Conservation (phyloP, 2,329 filamentous ascomycete species). For the Macroventuria anomochaeta region DNA sequence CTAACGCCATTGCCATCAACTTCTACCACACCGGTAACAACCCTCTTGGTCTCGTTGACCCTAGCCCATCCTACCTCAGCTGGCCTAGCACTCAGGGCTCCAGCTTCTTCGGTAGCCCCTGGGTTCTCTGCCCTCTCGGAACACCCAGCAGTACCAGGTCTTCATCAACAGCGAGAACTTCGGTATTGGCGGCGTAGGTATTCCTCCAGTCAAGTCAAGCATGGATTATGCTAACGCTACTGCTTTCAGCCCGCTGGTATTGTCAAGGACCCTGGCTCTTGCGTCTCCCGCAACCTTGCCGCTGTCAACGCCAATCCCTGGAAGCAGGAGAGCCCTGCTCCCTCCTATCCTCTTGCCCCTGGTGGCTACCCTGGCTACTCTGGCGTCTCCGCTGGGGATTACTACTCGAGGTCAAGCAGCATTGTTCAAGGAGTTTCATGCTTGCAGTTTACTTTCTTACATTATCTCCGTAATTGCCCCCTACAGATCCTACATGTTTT, state of each 20-base stretch:
- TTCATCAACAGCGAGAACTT: slow-evolving; percentile 38
- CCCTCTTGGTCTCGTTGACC: slow-evolving; percentile 28
- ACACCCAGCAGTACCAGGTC: slow-evolving; percentile 37
- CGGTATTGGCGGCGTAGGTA: slow-evolving; percentile 18
- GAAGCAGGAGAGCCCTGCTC: slow-evolving; percentile 13
- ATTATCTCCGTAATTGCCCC: slow-evolving; percentile 21
- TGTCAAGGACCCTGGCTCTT: slow-evolving; percentile 12
- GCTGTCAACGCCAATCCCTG: slow-evolving; percentile 30
- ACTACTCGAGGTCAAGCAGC: slow-evolving; percentile 19
- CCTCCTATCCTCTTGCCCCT: slow-evolving; percentile 10
- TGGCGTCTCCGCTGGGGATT: not conserved
- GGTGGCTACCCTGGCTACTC: slow-evolving; percentile 3
- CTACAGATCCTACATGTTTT: slow-evolving; percentile 17
- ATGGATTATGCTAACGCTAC: slow-evolving; percentile 5
- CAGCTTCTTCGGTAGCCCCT: slow-evolving; percentile 19
- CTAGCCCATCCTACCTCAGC: slow-evolving; percentile 34
- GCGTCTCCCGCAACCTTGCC: slow-evolving; percentile 19
- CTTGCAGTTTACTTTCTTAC: slow-evolving; percentile 20
- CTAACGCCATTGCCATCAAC: slow-evolving; percentile 30
- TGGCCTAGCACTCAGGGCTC: slow-evolving; percentile 35
- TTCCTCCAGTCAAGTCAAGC: not conserved
- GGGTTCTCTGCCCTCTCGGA: slow-evolving; percentile 30
- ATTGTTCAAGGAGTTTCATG: slow-evolving; percentile 19
- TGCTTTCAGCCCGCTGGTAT: slow-evolving; percentile 22
- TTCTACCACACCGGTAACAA: slow-evolving; percentile 40